Evolutionary conservation across 2,329 filamentous ascomycete genomes (phyloP).

Genomic region (Nemania sp.): DNA sequence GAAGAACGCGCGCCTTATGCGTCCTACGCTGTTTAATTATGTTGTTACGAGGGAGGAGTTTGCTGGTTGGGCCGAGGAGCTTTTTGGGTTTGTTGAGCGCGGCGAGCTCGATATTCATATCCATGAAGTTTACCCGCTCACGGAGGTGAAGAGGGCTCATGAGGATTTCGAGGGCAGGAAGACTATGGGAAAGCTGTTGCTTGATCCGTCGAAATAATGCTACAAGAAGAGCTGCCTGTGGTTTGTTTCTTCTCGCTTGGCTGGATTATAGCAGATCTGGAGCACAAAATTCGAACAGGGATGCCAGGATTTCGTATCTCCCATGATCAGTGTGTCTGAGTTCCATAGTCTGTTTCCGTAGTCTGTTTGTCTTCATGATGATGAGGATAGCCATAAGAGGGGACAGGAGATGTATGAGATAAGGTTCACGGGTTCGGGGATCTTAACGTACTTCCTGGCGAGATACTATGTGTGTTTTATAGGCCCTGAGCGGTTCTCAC

Average conservation of each 20-base stretch:
- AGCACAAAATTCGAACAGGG: no score
- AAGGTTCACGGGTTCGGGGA: no score
- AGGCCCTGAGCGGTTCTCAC: no score
- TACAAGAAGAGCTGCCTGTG: background rate
- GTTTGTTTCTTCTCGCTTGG: background rate
- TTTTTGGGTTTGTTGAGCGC: slow-evolving; percentile 71
- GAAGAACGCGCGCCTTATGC: slow-evolving; percentile 77
- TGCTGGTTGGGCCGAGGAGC: slow-evolving; percentile 68
- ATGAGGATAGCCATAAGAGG: no score
- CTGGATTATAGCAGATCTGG: no score
- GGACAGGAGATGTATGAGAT: no score
- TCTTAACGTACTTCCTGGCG: no score
- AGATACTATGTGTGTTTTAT: no score
- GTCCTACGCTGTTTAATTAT: slow-evolving; percentile 76
- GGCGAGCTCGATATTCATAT: slow-evolving; percentile 73
- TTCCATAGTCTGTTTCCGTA: no score
- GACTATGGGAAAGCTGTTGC: slow-evolving; percentile 80
- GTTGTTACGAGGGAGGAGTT: slow-evolving; percentile 70
- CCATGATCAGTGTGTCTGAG: no score
- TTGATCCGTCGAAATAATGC: slow-evolving; percentile 46
- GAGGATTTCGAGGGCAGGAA: slow-evolving; percentile 77
- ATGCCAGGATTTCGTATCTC: no score
- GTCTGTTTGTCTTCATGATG: no score
- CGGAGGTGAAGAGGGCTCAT: slow-evolving; percentile 73
- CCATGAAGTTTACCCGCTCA: slow-evolving; percentile 76